These are phyloP conservation scores for Catenaria anguillulae DNA, from an alignment of 371 early-diverging fungal species.

Conservation along the genomic window DNA sequence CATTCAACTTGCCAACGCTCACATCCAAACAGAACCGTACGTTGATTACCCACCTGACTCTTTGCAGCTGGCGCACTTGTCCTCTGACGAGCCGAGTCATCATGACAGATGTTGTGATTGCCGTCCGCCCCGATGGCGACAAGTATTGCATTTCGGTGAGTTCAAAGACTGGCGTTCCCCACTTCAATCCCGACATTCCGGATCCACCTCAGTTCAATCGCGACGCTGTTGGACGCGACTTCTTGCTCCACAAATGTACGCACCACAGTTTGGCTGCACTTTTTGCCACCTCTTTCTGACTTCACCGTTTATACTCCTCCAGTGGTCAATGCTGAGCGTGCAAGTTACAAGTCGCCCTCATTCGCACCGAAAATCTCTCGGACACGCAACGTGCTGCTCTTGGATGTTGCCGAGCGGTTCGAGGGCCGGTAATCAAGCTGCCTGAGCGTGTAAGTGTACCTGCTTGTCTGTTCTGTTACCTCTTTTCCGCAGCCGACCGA, in stretches of 20 bases:
- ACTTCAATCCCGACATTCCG: slow-evolving; percentile 34
- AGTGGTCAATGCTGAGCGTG: slow-evolving; percentile 41
- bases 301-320: no score
- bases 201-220: slow-evolving; percentile 26
- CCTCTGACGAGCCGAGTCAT: neutral
- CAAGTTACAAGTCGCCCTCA: slow-evolving; percentile 31
- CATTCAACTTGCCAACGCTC: slow-evolving; percentile 24
- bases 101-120: neutral
- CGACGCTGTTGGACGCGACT: slow-evolving; percentile 33
- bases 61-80: neutral
- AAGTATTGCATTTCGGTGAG: neutral
- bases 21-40: slow-evolving; percentile 32
- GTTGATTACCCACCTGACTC: neutral
- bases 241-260: slow-evolving; percentile 33
- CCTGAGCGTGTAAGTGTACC: no score
- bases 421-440: no score
- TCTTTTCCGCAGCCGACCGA: no score
- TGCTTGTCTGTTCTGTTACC: no score
- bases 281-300: no score
- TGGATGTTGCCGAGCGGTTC: slow-evolving; percentile 24
- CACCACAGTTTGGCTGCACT: no score
- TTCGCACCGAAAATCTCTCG: slow-evolving; percentile 38
- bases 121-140: slow-evolving; percentile 5
- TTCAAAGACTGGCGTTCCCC: slow-evolving; percentile 28
- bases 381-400: slow-evolving; percentile 31